Base-by-base conservation (phyloP, 2,329 filamentous ascomycete species). In the Aspergillus sp. region DNA sequence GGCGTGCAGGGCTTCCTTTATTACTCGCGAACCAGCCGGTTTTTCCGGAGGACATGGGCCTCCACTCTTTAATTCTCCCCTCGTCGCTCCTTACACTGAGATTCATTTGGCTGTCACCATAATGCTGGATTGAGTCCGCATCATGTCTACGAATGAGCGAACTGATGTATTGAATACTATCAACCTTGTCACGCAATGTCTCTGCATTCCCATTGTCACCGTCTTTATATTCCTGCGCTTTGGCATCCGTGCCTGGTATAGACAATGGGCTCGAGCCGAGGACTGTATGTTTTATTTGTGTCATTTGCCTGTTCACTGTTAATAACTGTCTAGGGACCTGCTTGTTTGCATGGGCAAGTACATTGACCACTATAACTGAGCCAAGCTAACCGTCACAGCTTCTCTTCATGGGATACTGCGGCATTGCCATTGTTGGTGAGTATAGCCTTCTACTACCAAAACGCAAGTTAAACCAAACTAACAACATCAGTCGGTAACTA, bases 351-450 rank as follows among this genome's bases (percentile, higher is more conserved):
- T 70, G 64, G 66, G 64, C 59, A 68, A 62, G 61, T 61, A 35
- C 3, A 3, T 17, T 24, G 8, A 15, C 9, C 6, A 15, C 59
- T 24, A 33, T 23, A 4, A 9, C 3, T 7, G 21, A 12, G 40
- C 21, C 14, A 24, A 58, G 44, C 33, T 35, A 41, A 58, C 39
- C 2, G 12, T 19, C 9, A 45, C 12, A 71, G 68, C 23, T 60
- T 11, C 46, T 73, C 41, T 74, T 72, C 45, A 69, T 72, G 62
- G 73, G 64, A 51, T 75, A 75, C 50, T 75, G 73, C 50, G 66
- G 44, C 4, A 64, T 69, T 49, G 58, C 63, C 27, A 68, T 75
- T 14, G 46, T 71, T 35, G 11, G 65, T 73, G 59, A 24, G 65
- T 65, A 27, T 11, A 15, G 12, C 11, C 9, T 8, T 33, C 6